Evolutionary conservation across 768 basidiomycete species (phyloP), one percentile per base, ranked within the genome.

Genomic region (Lyophyllum shimeji): DNA sequence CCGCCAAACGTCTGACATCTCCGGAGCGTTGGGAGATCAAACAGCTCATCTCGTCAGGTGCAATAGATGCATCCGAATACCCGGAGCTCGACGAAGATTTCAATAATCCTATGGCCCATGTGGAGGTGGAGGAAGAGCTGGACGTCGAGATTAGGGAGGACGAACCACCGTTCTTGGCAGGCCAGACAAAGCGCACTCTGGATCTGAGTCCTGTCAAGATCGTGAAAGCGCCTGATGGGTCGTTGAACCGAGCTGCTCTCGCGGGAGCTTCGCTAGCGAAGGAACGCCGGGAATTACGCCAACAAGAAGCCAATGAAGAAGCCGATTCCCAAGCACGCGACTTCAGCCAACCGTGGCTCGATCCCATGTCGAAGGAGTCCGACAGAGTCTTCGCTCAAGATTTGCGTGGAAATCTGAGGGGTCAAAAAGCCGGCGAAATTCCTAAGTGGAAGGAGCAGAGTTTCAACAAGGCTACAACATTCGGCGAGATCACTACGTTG

Each of bases 1-100:
- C 89, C 2, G 93, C 94, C 0, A 95, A 94, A 66, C 83, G 96
- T 15, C 76, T 98, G 55, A 95, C 95, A 1, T 95, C 92, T 7
- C 97, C 97, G 1, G 97, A 99, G 71, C 86, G 97, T 25, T 99
- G 97, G 95, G 97, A 99, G 76, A 95, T 99, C 72, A 98, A 98
- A 71, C 97, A 98, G 69, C 84, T 99, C 54, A 97, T 98, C 53
- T 91, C 97, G 0, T 97, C 95, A 27, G 97, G 97, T 42, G 91
- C 87, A 15, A 82, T 98, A 52, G 86, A 87, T 60, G 89, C 95
- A 11, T 89, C 95, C 3, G 97, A 98, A 69, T 96, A 95, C 65
- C 95, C 94, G 2, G 92, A 96, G 27, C 76, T 97, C 50, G 92
- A 95, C 60, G 93, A 95, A 63, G 92, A 94, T 56, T 83, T 89